Conservation (phyloP, 2,329 filamentous ascomycete species). For the Fusarium anthophilum region DNA sequence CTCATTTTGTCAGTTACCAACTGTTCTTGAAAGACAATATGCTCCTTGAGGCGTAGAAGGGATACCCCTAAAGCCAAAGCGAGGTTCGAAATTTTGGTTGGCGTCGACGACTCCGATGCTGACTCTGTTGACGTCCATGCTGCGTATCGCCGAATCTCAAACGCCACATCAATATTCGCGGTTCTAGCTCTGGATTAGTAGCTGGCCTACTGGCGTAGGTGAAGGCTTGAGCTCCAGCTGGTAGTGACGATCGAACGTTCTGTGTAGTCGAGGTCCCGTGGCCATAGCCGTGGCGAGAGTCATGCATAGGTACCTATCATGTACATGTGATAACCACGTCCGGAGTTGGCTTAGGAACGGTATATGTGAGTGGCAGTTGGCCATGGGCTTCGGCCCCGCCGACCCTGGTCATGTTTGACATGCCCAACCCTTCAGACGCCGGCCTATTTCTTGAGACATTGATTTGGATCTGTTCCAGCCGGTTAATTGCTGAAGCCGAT, state of each 20-base stretch:
- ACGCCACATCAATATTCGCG: constrained; percentile 35
- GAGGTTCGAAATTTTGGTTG: constrained; percentile 22
- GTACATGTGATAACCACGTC: constrained; percentile 44
- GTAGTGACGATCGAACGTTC: constrained; percentile 3
- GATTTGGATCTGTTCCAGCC: constrained; percentile 17
- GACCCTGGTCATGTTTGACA: constrained; percentile 35
- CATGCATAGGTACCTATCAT: constrained; percentile 34
- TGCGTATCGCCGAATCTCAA: constrained; percentile 32
- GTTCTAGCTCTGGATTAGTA: constrained; percentile 32
- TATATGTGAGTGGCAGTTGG: constrained; percentile 43
- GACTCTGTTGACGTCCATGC: constrained; percentile 29
- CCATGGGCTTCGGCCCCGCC: constrained; percentile 43
- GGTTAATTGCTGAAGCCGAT: constrained; percentile 13
- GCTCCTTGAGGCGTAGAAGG: neutral
- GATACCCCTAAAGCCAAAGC: constrained; percentile 2
- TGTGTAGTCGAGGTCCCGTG: constrained; percentile 34
- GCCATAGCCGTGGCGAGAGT: constrained; percentile 40
- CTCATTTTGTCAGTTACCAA: neutral
- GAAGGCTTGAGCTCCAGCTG: constrained; percentile 35
- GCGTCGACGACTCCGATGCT: constrained; percentile 26
- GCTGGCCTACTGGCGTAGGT: constrained; percentile 7
- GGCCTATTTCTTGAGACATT: constrained; percentile 28
- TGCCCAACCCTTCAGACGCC: constrained; percentile 31
- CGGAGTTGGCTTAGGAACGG: constrained; percentile 44
- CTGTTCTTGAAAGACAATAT: neutral